These are phyloP conservation scores for Starmera amethionina DNA, from an alignment of 805 yeast species.

Conservation along the genomic window DNA sequence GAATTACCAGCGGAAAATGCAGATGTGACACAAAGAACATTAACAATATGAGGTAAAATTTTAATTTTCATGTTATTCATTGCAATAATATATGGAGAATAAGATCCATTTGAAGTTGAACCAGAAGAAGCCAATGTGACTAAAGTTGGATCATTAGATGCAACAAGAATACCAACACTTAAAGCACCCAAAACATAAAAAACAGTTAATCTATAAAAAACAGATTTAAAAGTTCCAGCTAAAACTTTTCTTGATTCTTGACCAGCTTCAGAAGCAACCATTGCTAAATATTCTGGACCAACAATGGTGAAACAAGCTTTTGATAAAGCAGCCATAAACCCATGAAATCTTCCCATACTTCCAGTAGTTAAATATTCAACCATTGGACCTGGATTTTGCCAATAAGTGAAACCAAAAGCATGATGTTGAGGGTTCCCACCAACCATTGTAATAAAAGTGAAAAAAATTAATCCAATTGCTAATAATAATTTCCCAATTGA, in stretches of 20 bases:
- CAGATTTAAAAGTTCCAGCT: constrained; percentile 68
- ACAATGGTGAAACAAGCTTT: constrained; percentile 71
- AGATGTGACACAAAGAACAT: constrained; percentile 40
- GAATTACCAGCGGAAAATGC: constrained; percentile 43
- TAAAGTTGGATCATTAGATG: constrained; percentile 49
- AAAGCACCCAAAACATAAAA: constrained; percentile 63
- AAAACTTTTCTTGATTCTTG: constrained; percentile 59
- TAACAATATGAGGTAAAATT: constrained; percentile 34
- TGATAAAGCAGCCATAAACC: constrained; percentile 58
- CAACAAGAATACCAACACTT: constrained; percentile 56
- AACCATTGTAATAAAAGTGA: constrained; percentile 72
- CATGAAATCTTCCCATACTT: constrained; percentile 53
- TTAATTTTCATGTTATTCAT: constrained; percentile 40
- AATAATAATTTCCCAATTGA: constrained; percentile 62
- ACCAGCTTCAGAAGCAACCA: constrained; percentile 76
- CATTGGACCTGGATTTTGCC: constrained; percentile 44
- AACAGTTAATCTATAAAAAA: constrained; percentile 47
- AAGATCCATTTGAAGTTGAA: constrained; percentile 29
- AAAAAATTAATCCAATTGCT: constrained; percentile 60
- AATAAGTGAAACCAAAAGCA: constrained; percentile 48
- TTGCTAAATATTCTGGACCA: constrained; percentile 78
- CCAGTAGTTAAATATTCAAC: constrained; percentile 47
- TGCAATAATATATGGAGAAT: constrained; percentile 46
- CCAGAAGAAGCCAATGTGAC: constrained; percentile 32
- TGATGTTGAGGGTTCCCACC: constrained; percentile 78